phyloP scores from a whole-genome alignment of 2,329 filamentous ascomycete species.

The Scleromitrula shiraiana region DNA sequence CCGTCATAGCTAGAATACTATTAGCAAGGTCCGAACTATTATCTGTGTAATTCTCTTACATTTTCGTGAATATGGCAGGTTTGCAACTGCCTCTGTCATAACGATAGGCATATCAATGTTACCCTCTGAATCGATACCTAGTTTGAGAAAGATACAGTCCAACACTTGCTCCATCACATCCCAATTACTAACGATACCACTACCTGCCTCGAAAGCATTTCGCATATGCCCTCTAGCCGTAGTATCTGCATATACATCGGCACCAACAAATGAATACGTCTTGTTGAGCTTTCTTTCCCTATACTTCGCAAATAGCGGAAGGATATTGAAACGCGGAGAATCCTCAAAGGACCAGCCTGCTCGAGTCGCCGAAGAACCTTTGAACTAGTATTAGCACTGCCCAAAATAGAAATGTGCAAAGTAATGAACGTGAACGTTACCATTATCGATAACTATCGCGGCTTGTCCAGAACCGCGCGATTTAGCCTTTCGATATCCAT shows the following conservation, averaged over 20 bases:
- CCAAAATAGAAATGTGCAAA: conserved; percentile 10
- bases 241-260: conserved; percentile 90
- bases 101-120: conserved; percentile 79
- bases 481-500: conserved; percentile 59
- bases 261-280: conserved; percentile 85
- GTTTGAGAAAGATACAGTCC: conserved; percentile 90
- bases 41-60: conserved; percentile 46
- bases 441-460: conserved; percentile 97
- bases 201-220: conserved; percentile 83
- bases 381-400: conserved; percentile 12
- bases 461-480: conserved; percentile 46
- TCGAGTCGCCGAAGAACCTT: conserved; percentile 81
- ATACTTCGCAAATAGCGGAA: conserved; percentile 90
- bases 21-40: conserved; percentile 22
- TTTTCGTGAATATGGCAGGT: conserved; percentile 79
- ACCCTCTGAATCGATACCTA: conserved; percentile 76
- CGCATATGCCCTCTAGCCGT: conserved; percentile 86
- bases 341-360: conserved; percentile 94
- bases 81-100: conserved; percentile 93
- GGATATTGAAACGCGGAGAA: conserved; percentile 68
- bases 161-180: conserved; percentile 92
- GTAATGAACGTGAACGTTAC: conserved; percentile 37
- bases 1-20: conserved; percentile 70
- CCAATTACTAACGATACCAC: conserved; percentile 92
- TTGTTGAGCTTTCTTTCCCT: conserved; percentile 88